Conservation (phyloP, 2,329 filamentous ascomycete species). For the Raffaelea ambrosiae region DNA sequence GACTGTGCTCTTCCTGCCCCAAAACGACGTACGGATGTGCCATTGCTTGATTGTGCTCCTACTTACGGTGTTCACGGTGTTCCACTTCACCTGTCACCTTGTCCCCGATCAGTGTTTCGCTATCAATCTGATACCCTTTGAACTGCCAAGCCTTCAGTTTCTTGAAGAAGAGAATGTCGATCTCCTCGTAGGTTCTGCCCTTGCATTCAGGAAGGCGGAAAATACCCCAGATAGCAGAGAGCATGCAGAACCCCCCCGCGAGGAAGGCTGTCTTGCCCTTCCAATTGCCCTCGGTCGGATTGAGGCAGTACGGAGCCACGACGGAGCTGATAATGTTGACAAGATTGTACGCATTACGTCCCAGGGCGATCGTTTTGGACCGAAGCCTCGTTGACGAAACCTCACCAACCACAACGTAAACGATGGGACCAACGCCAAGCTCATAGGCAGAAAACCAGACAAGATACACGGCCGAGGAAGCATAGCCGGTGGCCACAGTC, state of each 20-base stretch:
- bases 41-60: no score
- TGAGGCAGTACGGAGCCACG: slow-evolving; percentile 25
- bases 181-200: slow-evolving; percentile 43
- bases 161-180: slow-evolving; percentile 45
- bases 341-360: slow-evolving; percentile 21
- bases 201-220: slow-evolving; percentile 40
- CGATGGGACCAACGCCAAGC: slow-evolving; percentile 29
- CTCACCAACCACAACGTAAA: slow-evolving; percentile 24
- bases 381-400: slow-evolving; percentile 24
- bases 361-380: slow-evolving; percentile 22
- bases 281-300: slow-evolving; percentile 34
- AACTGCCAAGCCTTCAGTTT: slow-evolving; percentile 27
- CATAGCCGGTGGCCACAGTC: not conserved
- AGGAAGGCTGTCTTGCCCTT: slow-evolving; percentile 39
- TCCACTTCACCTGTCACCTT: not conserved
- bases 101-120: not conserved
- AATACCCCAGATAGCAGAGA: slow-evolving; percentile 40
- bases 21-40: no score
- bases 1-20: no score
- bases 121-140: not conserved
- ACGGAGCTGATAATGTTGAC: slow-evolving; percentile 16
- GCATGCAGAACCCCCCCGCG: slow-evolving; percentile 33
- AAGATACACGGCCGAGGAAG: slow-evolving; percentile 6
- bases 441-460: slow-evolving; percentile 15
- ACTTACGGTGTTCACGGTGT: no score